These are phyloP conservation scores for Lentinula detonsa DNA, from an alignment of 768 basidiomycete genomes.

Conservation along the genomic window DNA sequence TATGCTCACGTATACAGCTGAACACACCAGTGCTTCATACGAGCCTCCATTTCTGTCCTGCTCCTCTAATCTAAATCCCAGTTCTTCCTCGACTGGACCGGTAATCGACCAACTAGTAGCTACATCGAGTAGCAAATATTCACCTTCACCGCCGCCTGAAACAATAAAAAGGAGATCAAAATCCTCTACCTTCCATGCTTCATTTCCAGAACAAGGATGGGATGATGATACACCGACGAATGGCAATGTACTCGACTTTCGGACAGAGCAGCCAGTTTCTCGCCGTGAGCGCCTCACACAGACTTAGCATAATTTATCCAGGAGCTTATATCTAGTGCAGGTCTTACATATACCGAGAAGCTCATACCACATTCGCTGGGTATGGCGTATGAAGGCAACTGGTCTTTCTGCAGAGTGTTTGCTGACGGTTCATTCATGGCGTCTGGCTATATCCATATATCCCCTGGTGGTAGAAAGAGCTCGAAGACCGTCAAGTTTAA, in stretches of 20 bases:
- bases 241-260: conserved; percentile 54
- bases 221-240: conserved; percentile 18
- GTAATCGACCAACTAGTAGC: background rate
- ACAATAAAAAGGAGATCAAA: background rate
- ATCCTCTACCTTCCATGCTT: background rate
- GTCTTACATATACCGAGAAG: conserved; percentile 51
- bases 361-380: conserved; percentile 44
- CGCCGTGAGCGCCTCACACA: conserved; percentile 39
- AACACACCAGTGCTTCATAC: background rate
- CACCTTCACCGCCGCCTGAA: background rate
- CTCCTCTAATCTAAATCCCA: background rate
- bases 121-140: background rate
- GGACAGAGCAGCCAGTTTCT: conserved; percentile 40
- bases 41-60: background rate
- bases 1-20: background rate
- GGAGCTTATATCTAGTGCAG: conserved; percentile 26
- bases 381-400: conserved; percentile 41
- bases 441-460: conserved; percentile 60
- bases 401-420: conserved; percentile 70
- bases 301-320: background rate
- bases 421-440: conserved; percentile 70
- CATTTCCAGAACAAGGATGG: conserved; percentile 3
- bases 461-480: conserved; percentile 51
- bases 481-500: conserved; percentile 82
- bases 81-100: conserved; percentile 9